Percentiles rank a stretch among this genome's conserved stretches.
Evolutionary conservation across 2,329 filamentous ascomycete species (phyloP).

Genomic region (Ophiostoma ips): DNA sequence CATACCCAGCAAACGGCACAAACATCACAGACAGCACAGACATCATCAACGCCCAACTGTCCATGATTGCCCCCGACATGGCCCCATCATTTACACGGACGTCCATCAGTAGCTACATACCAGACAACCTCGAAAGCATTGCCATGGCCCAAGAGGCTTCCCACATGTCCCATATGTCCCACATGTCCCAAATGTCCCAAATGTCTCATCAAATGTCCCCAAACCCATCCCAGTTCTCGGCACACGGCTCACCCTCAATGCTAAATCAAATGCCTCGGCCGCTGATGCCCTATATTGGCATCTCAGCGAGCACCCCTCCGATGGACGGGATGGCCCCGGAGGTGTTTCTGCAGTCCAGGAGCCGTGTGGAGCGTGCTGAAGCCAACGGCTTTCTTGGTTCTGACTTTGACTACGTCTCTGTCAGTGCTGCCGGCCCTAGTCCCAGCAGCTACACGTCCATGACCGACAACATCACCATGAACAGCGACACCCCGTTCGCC

Average conservation of each 20-base stretch:
- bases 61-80: neutral
- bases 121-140: neutral
- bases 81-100: neutral
- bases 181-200: neutral
- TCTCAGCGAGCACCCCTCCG: neutral
- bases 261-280: neutral
- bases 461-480: neutral
- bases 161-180: neutral
- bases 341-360: too few species aligned
- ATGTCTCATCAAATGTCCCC: neutral
- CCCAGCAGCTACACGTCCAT: neutral
- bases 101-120: neutral
- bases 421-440: too few species aligned
- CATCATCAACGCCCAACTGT: neutral
- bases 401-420: neutral
- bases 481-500: neutral
- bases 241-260: neutral
- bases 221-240: neutral
- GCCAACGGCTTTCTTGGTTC: too few species aligned
- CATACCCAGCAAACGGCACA: neutral
- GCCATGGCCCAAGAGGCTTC: neutral
- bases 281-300: neutral
- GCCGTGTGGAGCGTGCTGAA: too few species aligned
- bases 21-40: neutral
- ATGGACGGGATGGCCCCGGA: neutral